A percentile compares a stretch with the other conserved stretches of the same genome.
Conservation (phyloP, 352 stramenopile genomes). For the Globisporangium spinosum region DNA sequence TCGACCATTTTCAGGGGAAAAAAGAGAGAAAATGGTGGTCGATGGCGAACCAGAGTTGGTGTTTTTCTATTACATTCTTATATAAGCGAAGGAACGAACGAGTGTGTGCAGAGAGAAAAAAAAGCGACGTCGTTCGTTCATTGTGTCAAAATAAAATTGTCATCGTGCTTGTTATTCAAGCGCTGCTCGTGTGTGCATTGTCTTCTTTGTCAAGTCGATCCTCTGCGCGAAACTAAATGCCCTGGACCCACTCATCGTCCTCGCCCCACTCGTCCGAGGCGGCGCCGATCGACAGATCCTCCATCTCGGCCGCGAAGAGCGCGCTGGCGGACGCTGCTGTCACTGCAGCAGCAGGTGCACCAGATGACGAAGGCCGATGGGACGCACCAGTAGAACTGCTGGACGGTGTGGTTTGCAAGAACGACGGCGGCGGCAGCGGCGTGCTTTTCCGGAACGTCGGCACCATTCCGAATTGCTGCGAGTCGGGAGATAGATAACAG, state of each 20-base stretch:
- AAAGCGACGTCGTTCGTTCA: background rate
- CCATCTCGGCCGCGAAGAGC: slow-evolving; percentile 65
- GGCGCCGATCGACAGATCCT: slow-evolving; percentile 43
- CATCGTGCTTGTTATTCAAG: background rate
- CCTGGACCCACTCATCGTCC: slow-evolving; percentile 81
- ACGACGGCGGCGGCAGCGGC: slow-evolving; percentile 29
- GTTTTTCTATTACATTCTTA: slow-evolving; percentile 2
- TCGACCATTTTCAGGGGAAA: background rate
- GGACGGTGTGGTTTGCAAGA: slow-evolving; percentile 15
- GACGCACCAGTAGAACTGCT: slow-evolving; percentile 6
- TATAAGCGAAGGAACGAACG: background rate
- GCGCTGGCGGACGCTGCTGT: slow-evolving; percentile 35
- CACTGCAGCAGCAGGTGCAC: background rate
- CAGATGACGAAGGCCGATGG: slow-evolving; percentile 23
- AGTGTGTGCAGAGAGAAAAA: background rate
- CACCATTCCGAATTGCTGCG: slow-evolving; percentile 83
- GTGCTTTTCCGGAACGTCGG: slow-evolving; percentile 69
- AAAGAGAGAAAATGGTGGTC: background rate
- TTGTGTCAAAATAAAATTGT: slow-evolving; percentile 3
- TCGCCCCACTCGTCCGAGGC: slow-evolving; percentile 64
- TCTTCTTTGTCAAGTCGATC: background rate
- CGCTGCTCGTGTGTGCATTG: background rate
- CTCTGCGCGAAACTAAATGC: slow-evolving; percentile 32
- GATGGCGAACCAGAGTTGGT: background rate
- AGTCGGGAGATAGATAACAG: background rate